These are phyloP conservation scores for Brassica juncea DNA, from an alignment of 345 rosid genomes.

Conservation along the genomic window DNA sequence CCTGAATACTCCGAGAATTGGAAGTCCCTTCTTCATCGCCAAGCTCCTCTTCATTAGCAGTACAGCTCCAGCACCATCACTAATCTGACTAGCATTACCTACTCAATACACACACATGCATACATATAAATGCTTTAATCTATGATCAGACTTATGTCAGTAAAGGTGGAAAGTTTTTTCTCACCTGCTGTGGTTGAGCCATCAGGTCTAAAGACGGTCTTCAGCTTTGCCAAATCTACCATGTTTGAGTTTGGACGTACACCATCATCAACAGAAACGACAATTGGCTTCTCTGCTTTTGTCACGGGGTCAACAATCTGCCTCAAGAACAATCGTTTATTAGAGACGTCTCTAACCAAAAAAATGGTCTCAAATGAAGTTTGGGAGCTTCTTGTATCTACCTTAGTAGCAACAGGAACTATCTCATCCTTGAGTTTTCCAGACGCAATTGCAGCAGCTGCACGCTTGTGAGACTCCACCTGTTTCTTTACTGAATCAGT, in stretches of 20 bases:
- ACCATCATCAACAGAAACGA: slow-evolving; percentile 77
- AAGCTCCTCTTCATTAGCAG: slow-evolving; percentile 86
- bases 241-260: slow-evolving; percentile 71
- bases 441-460: slow-evolving; percentile 78
- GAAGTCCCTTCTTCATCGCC: slow-evolving; percentile 83
- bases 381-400: slow-evolving; percentile 23
- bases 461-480: slow-evolving; percentile 94
- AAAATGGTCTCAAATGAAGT: background rate
- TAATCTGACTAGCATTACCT: slow-evolving; percentile 97
- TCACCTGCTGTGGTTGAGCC: slow-evolving; percentile 96
- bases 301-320: slow-evolving; percentile 87
- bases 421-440: slow-evolving; percentile 96
- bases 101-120: background rate
- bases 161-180: slow-evolving; percentile 13
- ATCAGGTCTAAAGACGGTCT: slow-evolving; percentile 76
- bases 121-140: background rate
- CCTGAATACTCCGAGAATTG: slow-evolving; percentile 95
- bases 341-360: background rate
- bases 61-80: slow-evolving; percentile 98
- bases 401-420: slow-evolving; percentile 82
- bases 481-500: slow-evolving; percentile 38
- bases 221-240: slow-evolving; percentile 70
- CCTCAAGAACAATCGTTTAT: slow-evolving; percentile 26
- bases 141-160: background rate
- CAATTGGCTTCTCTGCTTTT: slow-evolving; percentile 67